phyloP scores from a whole-genome alignment of 768 basidiomycete species.

The Steccherinum ochraceum region DNA sequence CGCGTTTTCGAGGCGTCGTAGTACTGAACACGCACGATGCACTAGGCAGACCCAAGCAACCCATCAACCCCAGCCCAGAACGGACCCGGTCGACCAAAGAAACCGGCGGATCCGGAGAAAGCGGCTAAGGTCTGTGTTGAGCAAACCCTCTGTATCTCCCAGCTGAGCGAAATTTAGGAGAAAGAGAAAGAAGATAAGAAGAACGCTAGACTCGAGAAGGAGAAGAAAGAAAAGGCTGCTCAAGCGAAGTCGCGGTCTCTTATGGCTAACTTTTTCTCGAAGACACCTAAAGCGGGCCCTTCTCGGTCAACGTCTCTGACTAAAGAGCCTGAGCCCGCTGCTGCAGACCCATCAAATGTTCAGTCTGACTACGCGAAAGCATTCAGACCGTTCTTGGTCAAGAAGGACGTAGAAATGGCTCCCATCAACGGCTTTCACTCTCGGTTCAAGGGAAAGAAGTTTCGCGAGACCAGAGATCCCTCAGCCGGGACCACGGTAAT shows the following conservation, averaged over 20 bases:
- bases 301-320: conserved; percentile 21
- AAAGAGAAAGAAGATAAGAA: conserved; percentile 66
- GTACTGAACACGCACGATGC: no score
- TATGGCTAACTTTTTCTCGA: conserved; percentile 76
- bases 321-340: conserved; percentile 15
- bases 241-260: conserved; percentile 68
- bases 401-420: conserved; percentile 68
- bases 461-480: conserved; percentile 14
- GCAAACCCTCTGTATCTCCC: neutral
- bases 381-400: conserved; percentile 76
- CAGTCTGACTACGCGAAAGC: conserved; percentile 63
- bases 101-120: conserved; percentile 49
- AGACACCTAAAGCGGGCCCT: conserved; percentile 21
- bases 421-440: conserved; percentile 61
- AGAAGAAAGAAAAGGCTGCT: conserved; percentile 64
- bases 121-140: conserved; percentile 40
- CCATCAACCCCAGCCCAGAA: no score
- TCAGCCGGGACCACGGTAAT: conserved; percentile 41
- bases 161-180: conserved; percentile 35
- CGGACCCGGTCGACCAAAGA: conserved; percentile 40
- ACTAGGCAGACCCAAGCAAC: no score
- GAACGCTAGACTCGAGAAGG: conserved; percentile 61
- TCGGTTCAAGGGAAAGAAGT: conserved; percentile 22
- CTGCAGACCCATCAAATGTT: conserved; percentile 28
- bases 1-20: no score